Percentiles rank a stretch among this genome's conserved stretches.
phyloP scores from a whole-genome alignment of 345 rosid species.

The Cardamine resedifolia region DNA sequence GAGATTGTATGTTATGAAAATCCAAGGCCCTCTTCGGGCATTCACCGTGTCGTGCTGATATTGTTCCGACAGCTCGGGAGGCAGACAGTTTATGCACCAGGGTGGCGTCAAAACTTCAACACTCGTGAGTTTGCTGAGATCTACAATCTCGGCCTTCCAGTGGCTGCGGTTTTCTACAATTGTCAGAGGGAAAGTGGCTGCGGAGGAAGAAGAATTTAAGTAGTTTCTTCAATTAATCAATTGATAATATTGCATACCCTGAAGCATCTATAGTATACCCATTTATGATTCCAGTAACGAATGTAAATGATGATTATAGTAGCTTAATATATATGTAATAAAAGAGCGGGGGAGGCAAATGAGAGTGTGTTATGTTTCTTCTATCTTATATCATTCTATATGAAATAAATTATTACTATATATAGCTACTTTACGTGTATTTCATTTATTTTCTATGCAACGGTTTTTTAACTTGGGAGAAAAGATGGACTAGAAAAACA shows the following conservation, averaged over 20 bases:
- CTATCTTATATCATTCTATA: constrained; percentile 12
- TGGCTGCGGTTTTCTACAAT: constrained; percentile 75
- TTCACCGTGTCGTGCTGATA: constrained; percentile 65
- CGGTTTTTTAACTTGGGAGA: background rate
- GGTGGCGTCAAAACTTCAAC: constrained; percentile 87
- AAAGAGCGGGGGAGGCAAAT: constrained; percentile 4
- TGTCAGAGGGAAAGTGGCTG: constrained; percentile 84
- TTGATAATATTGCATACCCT: background rate
- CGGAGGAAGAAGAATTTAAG: constrained; percentile 55
- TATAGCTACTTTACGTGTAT: constrained; percentile 1
- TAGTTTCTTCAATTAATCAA: background rate
- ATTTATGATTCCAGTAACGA: constrained; percentile 13
- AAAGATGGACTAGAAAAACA: background rate
- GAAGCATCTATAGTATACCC: constrained; percentile 22
- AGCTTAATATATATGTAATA: constrained; percentile 3
- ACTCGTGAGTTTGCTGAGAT: constrained; percentile 85
- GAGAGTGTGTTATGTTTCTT: constrained; percentile 22
- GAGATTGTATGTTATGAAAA: constrained; percentile 74
- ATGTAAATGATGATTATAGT: background rate
- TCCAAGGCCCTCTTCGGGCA: constrained; percentile 73
- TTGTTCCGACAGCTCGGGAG: constrained; percentile 78
- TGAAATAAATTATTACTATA: constrained; percentile 17
- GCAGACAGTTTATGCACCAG: constrained; percentile 87
- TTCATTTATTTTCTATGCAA: background rate
- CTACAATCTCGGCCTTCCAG: constrained; percentile 80